Percentiles rank a stretch among this genome's conserved stretches.
Conservation (phyloP, 495 filamentous ascomycete species). For the Viridothelium virens region DNA sequence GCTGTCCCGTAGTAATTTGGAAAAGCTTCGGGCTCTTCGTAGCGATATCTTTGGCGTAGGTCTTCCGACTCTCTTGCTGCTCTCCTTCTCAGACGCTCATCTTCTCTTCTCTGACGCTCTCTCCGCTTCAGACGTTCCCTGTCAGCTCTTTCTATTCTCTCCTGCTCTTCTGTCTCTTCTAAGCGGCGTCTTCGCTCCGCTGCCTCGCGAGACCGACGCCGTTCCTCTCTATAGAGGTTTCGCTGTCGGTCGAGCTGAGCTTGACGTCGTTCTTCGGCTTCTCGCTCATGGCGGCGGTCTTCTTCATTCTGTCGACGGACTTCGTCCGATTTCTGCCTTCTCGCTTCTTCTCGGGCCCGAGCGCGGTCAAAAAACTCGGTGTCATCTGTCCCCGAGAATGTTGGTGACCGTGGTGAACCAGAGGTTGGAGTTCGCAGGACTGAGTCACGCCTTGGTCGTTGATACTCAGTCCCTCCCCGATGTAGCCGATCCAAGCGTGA, state of each 20-base stretch:
- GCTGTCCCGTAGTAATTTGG: background rate
- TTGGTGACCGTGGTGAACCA: background rate
- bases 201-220: background rate
- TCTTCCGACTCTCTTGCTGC: background rate
- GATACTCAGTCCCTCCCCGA: background rate
- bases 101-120: background rate
- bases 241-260: background rate
- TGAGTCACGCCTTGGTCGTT: background rate
- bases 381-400: background rate
- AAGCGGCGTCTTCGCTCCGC: background rate
- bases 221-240: background rate
- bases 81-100: background rate
- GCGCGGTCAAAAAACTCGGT: background rate
- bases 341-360: background rate
- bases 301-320: background rate
- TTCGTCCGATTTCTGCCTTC: background rate
- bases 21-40: background rate
- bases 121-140: background rate
- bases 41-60: background rate
- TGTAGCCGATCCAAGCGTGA: background rate
- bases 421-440: background rate
- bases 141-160: background rate
- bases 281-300: background rate
- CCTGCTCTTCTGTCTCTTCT: background rate
- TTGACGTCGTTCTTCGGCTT: background rate